Base-by-base conservation (phyloP, 2,329 filamentous ascomycete species). In the Didymella pomorum region DNA sequence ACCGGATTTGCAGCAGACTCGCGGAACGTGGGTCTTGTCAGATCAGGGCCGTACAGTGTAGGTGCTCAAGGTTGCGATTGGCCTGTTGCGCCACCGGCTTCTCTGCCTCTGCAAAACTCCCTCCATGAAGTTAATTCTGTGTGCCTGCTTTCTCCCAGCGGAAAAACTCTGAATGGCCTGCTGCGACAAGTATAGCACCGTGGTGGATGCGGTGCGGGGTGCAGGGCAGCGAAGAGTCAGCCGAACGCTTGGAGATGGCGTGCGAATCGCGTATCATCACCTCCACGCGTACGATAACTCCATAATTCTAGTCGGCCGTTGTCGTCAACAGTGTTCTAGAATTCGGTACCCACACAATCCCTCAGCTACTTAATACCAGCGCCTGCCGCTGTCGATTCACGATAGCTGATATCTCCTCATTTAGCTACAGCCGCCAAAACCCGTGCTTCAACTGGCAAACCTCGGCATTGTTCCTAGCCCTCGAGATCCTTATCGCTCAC, bases 221-320 rank as follows among this genome's bases (percentile, higher is more conserved):
- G 52, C 51, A 61, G 59, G 59, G 64, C 63, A 66, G 57, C 63
- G 33, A 60, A 63, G 64, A 69, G 63, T 65, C 68, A 66, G 64
- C 64, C 66, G 66, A 54, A 49, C 58, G 52, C 50, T 63, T 63
- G 50, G 58, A 60, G 64, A 75, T 75, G 72, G 70, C 74, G 74
- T 75, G 72, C 72, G 74, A 57, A 73, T 72, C 60, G 61, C 65
- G 62, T 67, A 64, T 65, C 68, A 68, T 67, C 52, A 65, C 65
- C 68, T 64, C 64, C 65, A 64, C 67, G 53, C 50, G 56, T 61
- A 61, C 63, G 58, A 64, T 66, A 65, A 63, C 65, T 65, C 62
- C 54, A 62, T 61, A 62, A 63, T 64, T 62, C 29, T 63, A 56
- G 56, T 67, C 61, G 60, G 57, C 45, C 43, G 61, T 64, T 61